Conservation (phyloP, 179 eudicot species). For the Gypsophila paniculata region DNA sequence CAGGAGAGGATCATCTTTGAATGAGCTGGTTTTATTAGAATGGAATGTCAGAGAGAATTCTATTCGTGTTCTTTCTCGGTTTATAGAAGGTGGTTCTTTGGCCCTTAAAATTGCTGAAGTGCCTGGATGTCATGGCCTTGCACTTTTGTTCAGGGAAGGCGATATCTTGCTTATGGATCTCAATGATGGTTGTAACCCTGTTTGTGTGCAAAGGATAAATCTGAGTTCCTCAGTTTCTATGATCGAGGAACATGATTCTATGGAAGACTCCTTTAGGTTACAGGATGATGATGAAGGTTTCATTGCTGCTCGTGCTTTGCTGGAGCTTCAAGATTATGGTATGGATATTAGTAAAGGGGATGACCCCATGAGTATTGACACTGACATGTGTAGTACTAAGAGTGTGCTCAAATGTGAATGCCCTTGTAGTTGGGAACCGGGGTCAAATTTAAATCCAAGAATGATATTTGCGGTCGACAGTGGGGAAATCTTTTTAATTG, state of each 20-base stretch:
- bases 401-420: constrained; percentile 53
- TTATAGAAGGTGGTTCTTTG: constrained; percentile 69
- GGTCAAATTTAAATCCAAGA: constrained; percentile 42
- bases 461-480: constrained; percentile 75
- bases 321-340: constrained; percentile 69
- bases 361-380: constrained; percentile 89
- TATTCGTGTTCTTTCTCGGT: constrained; percentile 61
- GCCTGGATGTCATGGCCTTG: constrained; percentile 71
- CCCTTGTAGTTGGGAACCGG: constrained; percentile 96
- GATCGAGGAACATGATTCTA: constrained; percentile 52
- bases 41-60: constrained; percentile 60
- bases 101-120: constrained; percentile 74
- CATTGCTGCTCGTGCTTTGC: constrained; percentile 90
- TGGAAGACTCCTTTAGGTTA: constrained; percentile 51
- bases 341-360: constrained; percentile 56
- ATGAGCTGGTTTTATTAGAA: constrained; percentile 76
- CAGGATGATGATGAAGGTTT: constrained; percentile 88
- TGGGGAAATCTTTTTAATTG: constrained; percentile 68
- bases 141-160: constrained; percentile 74
- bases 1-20: constrained; percentile 69
- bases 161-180: constrained; percentile 86
- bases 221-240: constrained; percentile 43
- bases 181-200: constrained; percentile 67
- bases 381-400: constrained; percentile 35
- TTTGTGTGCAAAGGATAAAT: constrained; percentile 56